phyloP scores from a whole-genome alignment of 129 eudicot species.

The Heracleum sosnowskyi region DNA sequence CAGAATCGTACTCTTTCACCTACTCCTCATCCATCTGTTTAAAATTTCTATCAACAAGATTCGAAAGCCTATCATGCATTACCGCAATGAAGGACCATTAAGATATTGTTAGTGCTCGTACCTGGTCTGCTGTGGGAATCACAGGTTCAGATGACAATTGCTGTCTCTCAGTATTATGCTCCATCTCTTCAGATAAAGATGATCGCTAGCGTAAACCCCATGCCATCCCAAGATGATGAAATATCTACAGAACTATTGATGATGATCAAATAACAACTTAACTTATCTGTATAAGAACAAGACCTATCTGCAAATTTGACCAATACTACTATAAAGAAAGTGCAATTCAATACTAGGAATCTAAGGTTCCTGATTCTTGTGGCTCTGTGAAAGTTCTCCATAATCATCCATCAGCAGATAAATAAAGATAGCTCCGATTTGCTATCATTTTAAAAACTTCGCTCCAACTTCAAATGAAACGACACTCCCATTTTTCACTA shows the following conservation, averaged over 20 bases:
- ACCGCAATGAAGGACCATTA: not conserved
- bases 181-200: slow-evolving; percentile 22
- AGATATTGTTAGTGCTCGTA: slow-evolving; percentile 8
- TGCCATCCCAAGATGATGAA: slow-evolving; percentile 82
- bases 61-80: not conserved
- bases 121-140: slow-evolving; percentile 74
- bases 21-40: not conserved
- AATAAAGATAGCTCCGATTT: not conserved
- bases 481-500: not conserved
- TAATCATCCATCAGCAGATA: not conserved
- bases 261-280: not conserved
- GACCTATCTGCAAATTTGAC: not conserved
- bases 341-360: not conserved
- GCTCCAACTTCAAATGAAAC: not conserved
- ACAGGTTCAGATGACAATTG: slow-evolving; percentile 48
- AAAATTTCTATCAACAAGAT: not conserved
- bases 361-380: not conserved
- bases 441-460: not conserved
- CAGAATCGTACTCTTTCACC: not conserved
- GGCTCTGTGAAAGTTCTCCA: not conserved
- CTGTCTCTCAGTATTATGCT: slow-evolving; percentile 16
- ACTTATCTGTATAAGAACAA: not conserved
- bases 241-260: slow-evolving; percentile 41
- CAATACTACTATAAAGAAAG: not conserved
- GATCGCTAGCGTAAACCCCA: slow-evolving; percentile 78